Conservation (phyloP, 2,329 filamentous ascomycete genomes). For the Pseudogymnoascus sp. region DNA sequence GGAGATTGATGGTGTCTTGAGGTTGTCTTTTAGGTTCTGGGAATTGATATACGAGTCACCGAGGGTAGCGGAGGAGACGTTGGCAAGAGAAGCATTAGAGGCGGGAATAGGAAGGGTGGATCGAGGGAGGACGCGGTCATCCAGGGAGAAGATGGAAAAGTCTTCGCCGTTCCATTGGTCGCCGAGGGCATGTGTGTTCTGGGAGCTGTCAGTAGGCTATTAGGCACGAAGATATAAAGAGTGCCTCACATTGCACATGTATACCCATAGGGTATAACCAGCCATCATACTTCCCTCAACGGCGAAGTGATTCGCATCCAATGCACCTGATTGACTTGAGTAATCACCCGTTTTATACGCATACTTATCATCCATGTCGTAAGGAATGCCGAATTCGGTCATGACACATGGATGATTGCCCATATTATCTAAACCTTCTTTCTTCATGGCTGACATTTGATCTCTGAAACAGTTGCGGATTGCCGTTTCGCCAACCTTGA, state of each 20-base stretch:
- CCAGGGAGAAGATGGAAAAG: conserved; percentile 76
- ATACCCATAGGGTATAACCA: conserved; percentile 85
- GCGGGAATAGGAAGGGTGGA: conserved; percentile 41
- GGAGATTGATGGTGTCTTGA: conserved; percentile 60
- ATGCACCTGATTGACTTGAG: conserved; percentile 78
- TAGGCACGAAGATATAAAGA: not conserved
- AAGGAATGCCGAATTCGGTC: conserved; percentile 94
- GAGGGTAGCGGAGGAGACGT: conserved; percentile 34
- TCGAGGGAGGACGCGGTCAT: conserved; percentile 59
- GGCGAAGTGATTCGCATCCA: conserved; percentile 94
- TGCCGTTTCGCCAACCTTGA: conserved; percentile 85
- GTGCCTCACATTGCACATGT: conserved; percentile 56
- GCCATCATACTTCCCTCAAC: conserved; percentile 76
- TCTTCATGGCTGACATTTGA: conserved; percentile 70
- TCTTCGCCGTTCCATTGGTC: conserved; percentile 98
- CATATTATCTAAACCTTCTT: conserved; percentile 82
- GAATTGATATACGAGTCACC: conserved; percentile 48
- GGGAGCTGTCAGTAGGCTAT: conserved; percentile 19
- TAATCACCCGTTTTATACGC: conserved; percentile 96
- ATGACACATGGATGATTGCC: conserved; percentile 83
- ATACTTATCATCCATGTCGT: conserved; percentile 95
- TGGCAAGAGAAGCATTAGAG: conserved; percentile 38
- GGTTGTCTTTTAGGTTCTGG: conserved; percentile 62
- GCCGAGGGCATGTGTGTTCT: conserved; percentile 82
- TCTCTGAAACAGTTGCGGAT: conserved; percentile 90